These are phyloP conservation scores for Aspergillus unguis DNA, from an alignment of 2,329 filamentous ascomycete genomes.

Conservation along the genomic window DNA sequence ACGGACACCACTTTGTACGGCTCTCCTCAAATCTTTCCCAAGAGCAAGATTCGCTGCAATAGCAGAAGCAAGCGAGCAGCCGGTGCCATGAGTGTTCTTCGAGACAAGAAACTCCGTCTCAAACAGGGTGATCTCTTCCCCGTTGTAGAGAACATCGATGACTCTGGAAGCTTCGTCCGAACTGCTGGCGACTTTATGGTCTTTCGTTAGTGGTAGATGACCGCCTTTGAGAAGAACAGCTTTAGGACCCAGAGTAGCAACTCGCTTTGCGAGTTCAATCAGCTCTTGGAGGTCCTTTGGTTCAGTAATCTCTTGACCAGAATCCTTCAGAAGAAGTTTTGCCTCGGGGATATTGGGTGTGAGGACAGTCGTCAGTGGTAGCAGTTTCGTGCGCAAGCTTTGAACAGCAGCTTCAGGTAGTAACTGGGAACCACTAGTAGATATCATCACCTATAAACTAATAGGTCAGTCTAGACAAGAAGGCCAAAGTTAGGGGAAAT, in stretches of 20 bases:
- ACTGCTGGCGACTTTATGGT: slow-evolving; percentile 56
- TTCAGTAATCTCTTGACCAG: slow-evolving; percentile 38
- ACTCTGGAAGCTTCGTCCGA: slow-evolving; percentile 63
- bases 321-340: slow-evolving; percentile 42
- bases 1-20: slow-evolving; percentile 54
- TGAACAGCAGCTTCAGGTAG: slow-evolving; percentile 44
- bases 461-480: slow-evolving; percentile 13
- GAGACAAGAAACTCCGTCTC: slow-evolving; percentile 69
- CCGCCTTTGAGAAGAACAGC: slow-evolving; percentile 89
- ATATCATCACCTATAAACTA: slow-evolving; percentile 73
- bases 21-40: slow-evolving; percentile 47
- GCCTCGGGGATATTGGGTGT: slow-evolving; percentile 52
- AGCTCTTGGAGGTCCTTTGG: slow-evolving; percentile 63
- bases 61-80: slow-evolving; percentile 82
- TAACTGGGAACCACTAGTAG: slow-evolving; percentile 48
- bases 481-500: slow-evolving; percentile 28
- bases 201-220: slow-evolving; percentile 71
- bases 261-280: slow-evolving; percentile 62
- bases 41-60: slow-evolving; percentile 61
- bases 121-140: slow-evolving; percentile 57
- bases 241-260: slow-evolving; percentile 67
- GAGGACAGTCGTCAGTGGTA: slow-evolving; percentile 45
- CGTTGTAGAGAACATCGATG: slow-evolving; percentile 72
- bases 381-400: slow-evolving; percentile 38
- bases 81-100: slow-evolving; percentile 87